Percentiles rank a stretch among this genome's conserved stretches.
Evolutionary conservation across 768 basidiomycete species (phyloP).

Genomic region (Naganishia onofrii): DNA sequence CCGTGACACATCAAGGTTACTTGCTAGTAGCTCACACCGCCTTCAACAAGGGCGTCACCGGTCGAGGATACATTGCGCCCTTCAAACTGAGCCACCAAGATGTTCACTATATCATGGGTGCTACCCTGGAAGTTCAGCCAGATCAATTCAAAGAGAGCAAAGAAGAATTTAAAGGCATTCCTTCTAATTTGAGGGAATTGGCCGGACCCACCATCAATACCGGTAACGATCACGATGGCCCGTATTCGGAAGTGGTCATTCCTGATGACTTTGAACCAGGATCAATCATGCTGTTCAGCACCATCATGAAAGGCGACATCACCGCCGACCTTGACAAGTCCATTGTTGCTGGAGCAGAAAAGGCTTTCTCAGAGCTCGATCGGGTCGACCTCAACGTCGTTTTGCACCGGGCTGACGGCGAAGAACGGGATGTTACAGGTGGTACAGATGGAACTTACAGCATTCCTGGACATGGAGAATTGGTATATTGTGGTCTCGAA

Average conservation of each 20-base stretch:
- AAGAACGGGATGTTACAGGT: slow-evolving; percentile 82
- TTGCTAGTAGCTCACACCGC: slow-evolving; percentile 88
- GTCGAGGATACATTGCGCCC: slow-evolving; percentile 74
- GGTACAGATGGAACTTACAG: slow-evolving; percentile 74
- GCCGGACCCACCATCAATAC: slow-evolving; percentile 61
- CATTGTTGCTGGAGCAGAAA: slow-evolving; percentile 68
- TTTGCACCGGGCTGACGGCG: slow-evolving; percentile 81
- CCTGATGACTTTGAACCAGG: slow-evolving; percentile 94
- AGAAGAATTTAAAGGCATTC: slow-evolving; percentile 66
- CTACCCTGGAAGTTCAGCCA: slow-evolving; percentile 66
- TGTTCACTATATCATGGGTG: slow-evolving; percentile 77
- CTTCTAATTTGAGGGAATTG: slow-evolving; percentile 67
- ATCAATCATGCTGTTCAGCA: slow-evolving; percentile 87
- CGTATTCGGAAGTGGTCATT: slow-evolving; percentile 73
- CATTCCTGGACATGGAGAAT: slow-evolving; percentile 68
- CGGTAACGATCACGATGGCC: slow-evolving; percentile 65
- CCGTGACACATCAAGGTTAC: slow-evolving; percentile 84
- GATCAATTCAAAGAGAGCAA: slow-evolving; percentile 60
- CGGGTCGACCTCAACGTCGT: slow-evolving; percentile 84
- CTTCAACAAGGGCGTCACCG: slow-evolving; percentile 76
- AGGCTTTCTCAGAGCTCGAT: slow-evolving; percentile 69
- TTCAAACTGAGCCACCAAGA: slow-evolving; percentile 77
- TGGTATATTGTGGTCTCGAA: slow-evolving; percentile 90
- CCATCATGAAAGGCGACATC: slow-evolving; percentile 64
- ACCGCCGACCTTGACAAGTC: slow-evolving; percentile 69